phyloP scores from a whole-genome alignment of 176 grass and related monocot species.

The Avena atlantica region DNA sequence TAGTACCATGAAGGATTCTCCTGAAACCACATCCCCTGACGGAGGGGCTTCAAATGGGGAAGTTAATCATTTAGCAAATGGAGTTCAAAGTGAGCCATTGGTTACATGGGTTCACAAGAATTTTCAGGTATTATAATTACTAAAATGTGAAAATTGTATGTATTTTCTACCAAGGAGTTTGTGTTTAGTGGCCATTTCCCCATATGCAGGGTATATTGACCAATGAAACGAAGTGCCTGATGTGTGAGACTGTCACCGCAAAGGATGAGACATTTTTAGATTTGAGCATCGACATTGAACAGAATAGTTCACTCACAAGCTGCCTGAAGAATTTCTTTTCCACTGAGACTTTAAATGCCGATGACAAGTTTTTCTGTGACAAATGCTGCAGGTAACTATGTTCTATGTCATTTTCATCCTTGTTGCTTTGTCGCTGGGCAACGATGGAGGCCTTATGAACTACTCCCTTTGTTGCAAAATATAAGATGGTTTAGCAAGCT shows the following conservation, averaged over 20 bases:
- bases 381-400: slow-evolving; percentile 82
- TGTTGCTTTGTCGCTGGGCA: slow-evolving; percentile 8
- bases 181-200: slow-evolving; percentile 16
- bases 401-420: slow-evolving; percentile 10
- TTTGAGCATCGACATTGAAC: slow-evolving; percentile 85
- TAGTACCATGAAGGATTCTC: slow-evolving; percentile 52
- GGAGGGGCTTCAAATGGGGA: slow-evolving; percentile 57
- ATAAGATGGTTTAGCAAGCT: too few species aligned
- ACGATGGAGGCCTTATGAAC: slow-evolving; percentile 20
- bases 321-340: slow-evolving; percentile 93
- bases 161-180: not conserved
- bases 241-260: slow-evolving; percentile 84
- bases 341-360: slow-evolving; percentile 83
- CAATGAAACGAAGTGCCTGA: slow-evolving; percentile 90
- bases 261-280: slow-evolving; percentile 90
- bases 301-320: slow-evolving; percentile 95
- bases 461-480: too few species aligned
- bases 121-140: slow-evolving; percentile 72
- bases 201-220: slow-evolving; percentile 80
- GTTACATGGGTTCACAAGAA: slow-evolving; percentile 87
- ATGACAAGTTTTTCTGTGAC: slow-evolving; percentile 97
- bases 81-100: slow-evolving; percentile 55
- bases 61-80: slow-evolving; percentile 45
- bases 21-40: slow-evolving; percentile 47
- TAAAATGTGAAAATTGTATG: not conserved